Percentiles rank a stretch among this genome's conserved stretches.
phyloP scores from a whole-genome alignment of 2,329 filamentous ascomycete species.

The Thermothelomyces thermophilus region DNA sequence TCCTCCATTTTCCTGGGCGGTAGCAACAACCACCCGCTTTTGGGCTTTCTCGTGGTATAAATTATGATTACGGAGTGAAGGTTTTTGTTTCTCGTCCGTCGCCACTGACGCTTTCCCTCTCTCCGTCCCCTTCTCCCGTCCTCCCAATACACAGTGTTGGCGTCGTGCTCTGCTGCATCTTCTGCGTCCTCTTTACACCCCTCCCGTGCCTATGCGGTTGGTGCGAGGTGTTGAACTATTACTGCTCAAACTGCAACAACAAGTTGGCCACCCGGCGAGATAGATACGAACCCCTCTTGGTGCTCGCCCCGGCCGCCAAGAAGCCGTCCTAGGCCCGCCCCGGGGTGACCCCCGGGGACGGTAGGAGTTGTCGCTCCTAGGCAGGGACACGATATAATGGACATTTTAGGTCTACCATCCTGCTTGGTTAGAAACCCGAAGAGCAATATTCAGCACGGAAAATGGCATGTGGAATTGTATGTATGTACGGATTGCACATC shows the following conservation, averaged over 20 bases:
- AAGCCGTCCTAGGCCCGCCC: constrained; percentile 5
- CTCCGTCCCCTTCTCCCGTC: no score
- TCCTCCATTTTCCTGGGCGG: no score
- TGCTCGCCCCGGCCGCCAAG: constrained; percentile 19
- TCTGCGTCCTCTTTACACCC: constrained; percentile 30
- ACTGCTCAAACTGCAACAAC: constrained; percentile 28
- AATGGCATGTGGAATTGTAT: no score
- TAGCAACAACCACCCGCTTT: no score
- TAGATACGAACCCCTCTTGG: constrained; percentile 19
- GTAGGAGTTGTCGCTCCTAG: background rate
- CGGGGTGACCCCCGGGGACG: background rate
- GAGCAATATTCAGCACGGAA: no score
- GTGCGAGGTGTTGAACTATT: constrained; percentile 30
- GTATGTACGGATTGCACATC: no score
- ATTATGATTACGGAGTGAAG: no score
- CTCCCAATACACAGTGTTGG: constrained; percentile 23
- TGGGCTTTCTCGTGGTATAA: background rate
- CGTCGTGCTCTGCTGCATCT: constrained; percentile 28
- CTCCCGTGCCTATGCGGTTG: constrained; percentile 30
- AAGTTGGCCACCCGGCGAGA: constrained; percentile 25
- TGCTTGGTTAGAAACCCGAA: no score
- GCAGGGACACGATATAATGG: no score
- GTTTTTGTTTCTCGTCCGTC: no score
- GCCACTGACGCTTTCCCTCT: background rate
- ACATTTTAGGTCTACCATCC: no score